Evolutionary conservation across 2,329 filamentous ascomycete species (phyloP), one percentile per base, ranked within the genome.

Genomic region (Coniochaeta prunicola): DNA sequence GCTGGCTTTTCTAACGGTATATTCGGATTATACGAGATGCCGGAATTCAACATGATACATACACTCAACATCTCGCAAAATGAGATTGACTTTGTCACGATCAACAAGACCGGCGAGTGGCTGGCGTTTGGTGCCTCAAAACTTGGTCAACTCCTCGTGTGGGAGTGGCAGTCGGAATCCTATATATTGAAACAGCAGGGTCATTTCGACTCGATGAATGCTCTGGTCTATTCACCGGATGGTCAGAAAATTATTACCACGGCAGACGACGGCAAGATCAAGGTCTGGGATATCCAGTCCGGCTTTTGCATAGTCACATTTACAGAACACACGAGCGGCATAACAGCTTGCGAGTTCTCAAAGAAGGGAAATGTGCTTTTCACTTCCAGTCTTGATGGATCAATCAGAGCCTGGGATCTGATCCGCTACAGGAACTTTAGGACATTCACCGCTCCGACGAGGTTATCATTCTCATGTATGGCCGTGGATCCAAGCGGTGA

Each of bases 161-260:
- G 94, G 94, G 94, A 99, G 72, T 99, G 96, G 92, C 93, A 97
- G 71, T 99, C 94, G 0, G 96, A 99, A 73, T 97, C 93, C 6
- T 99, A 99, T 73, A 96, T 99, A 60, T 79, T 99, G 54, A 99
- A 99, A 75, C 94, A 99, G 70, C 94, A 97, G 73, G 94, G 93
- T 0, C 94, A 99, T 74, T 92, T 96, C 64, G 94, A 99, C 71
- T 89, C 91, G 2, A 92, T 97, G 84, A 97, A 97, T 73, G 84
- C 92, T 0, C 80, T 99, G 4, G 88, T 90, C 9, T 99, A 97
- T 74, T 93, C 94, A 5, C 92, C 94, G 0, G 93, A 97, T 68
- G 93, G 94, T 4, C 91, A 96, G 68, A 87, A 90, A 40, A 91
- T 99, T 63, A 88, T 99, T 60, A 99, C 94, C 0, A 89, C 91